These are phyloP conservation scores for Trichoderma guizhouense DNA, from an alignment of 2,329 filamentous ascomycete genomes.

Conservation along the genomic window DNA sequence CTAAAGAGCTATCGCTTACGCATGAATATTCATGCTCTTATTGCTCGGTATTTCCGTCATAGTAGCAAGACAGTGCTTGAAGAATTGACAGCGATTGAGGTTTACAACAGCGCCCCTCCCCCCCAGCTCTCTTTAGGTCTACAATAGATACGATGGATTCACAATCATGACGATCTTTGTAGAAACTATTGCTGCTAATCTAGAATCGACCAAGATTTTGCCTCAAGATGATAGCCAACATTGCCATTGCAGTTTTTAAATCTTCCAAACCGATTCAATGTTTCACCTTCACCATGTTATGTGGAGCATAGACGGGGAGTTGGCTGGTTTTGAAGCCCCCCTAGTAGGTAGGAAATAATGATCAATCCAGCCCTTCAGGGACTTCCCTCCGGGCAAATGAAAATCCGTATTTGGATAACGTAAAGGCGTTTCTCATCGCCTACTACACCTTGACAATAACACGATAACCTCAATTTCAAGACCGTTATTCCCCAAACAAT, in stretches of 20 bases:
- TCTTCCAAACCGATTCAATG: not conserved
- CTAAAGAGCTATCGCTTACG: not conserved
- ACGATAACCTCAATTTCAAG: not conserved
- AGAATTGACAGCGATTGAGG: not conserved
- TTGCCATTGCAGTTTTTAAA: not conserved
- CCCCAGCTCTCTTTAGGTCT: not conserved
- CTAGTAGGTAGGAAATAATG: too few species aligned
- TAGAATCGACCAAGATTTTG: not conserved
- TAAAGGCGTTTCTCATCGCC: not conserved
- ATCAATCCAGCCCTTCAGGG: too few species aligned
- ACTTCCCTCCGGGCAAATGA: not conserved
- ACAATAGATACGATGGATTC: not conserved
- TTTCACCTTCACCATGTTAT: too few species aligned
- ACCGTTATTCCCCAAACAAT: not conserved
- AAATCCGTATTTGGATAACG: not conserved
- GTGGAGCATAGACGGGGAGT: too few species aligned
- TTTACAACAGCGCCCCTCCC: not conserved
- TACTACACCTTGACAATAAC: not conserved
- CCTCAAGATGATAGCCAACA: not conserved
- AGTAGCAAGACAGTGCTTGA: not conserved
- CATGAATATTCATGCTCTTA: not conserved
- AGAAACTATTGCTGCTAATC: not conserved
- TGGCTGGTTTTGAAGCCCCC: too few species aligned
- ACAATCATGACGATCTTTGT: not conserved
- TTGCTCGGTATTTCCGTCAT: not conserved